These are phyloP conservation scores for Erysimum cheiranthoides DNA, from an alignment of 345 rosid species.

Conservation along the genomic window DNA sequence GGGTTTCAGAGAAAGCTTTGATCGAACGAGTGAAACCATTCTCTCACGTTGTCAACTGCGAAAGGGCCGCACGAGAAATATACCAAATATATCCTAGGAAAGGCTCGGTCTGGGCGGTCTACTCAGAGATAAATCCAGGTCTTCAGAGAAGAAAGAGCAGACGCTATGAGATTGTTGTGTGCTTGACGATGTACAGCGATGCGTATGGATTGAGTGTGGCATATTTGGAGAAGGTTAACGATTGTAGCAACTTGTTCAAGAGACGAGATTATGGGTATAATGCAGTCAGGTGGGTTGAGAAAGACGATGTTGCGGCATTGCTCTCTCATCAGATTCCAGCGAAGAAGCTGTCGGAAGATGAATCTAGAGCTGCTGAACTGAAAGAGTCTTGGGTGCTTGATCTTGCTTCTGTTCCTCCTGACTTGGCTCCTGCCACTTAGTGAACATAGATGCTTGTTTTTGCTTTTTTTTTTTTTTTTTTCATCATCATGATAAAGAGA, in stretches of 20 bases:
- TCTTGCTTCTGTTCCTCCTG: conserved; percentile 71
- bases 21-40: conserved; percentile 59
- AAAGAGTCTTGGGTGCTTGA: conserved; percentile 89
- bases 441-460: neutral
- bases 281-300: conserved; percentile 68
- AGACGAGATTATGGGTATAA: conserved; percentile 70
- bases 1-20: conserved; percentile 52
- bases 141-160: conserved; percentile 48
- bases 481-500: conserved; percentile 17
- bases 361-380: conserved; percentile 51
- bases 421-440: conserved; percentile 43
- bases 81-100: conserved; percentile 84
- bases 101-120: conserved; percentile 89
- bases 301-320: conserved; percentile 54
- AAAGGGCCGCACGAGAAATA: conserved; percentile 76
- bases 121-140: conserved; percentile 47
- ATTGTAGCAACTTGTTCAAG: conserved; percentile 65
- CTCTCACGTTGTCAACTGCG: conserved; percentile 74
- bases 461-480: neutral
- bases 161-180: conserved; percentile 59
- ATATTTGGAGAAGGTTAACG: conserved; percentile 79
- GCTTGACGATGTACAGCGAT: conserved; percentile 71
- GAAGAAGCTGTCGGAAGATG: conserved; percentile 59
- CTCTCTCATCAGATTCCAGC: conserved; percentile 95
- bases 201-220: conserved; percentile 79